phyloP scores from a whole-genome alignment of 352 stramenopile genomes.

The Globisporangium cederbergense region DNA sequence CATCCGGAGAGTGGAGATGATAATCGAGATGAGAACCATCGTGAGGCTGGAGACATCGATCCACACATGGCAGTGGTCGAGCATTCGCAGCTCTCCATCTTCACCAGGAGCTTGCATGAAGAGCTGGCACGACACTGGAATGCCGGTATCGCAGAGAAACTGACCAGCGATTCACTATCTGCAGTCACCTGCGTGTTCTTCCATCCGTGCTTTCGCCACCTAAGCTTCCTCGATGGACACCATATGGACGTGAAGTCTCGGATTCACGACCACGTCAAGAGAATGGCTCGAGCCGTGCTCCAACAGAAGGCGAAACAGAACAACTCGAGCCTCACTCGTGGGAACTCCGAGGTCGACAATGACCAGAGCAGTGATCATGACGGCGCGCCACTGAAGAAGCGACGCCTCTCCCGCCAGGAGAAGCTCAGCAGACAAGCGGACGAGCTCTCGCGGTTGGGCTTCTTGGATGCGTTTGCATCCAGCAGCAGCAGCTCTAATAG shows the following conservation, averaged over 20 bases:
- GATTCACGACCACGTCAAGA: constrained; percentile 8
- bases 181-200: constrained; percentile 20
- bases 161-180: neutral
- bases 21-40: neutral
- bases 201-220: constrained; percentile 24
- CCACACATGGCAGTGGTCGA: neutral
- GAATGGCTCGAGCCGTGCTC: constrained; percentile 8
- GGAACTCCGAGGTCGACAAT: neutral
- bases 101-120: constrained; percentile 9
- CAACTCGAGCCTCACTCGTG: neutral
- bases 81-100: constrained; percentile 6
- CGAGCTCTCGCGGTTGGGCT: constrained; percentile 18
- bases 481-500: neutral
- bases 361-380: neutral
- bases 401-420: constrained; percentile 13
- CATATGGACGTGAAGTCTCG: neutral
- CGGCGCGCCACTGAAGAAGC: constrained; percentile 13
- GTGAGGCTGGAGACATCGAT: neutral
- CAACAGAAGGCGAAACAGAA: constrained; percentile 9
- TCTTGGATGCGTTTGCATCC: constrained; percentile 9
- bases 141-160: neutral
- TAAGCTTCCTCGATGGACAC: constrained; percentile 15
- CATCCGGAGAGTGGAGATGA: neutral
- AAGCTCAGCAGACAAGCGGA: constrained; percentile 16
- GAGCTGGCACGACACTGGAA: constrained; percentile 15